Evolutionary conservation across 1,139 yeast genomes (phyloP), one percentile per base, ranked within the genome.

Genomic region (Sugiyamaella sp.): DNA sequence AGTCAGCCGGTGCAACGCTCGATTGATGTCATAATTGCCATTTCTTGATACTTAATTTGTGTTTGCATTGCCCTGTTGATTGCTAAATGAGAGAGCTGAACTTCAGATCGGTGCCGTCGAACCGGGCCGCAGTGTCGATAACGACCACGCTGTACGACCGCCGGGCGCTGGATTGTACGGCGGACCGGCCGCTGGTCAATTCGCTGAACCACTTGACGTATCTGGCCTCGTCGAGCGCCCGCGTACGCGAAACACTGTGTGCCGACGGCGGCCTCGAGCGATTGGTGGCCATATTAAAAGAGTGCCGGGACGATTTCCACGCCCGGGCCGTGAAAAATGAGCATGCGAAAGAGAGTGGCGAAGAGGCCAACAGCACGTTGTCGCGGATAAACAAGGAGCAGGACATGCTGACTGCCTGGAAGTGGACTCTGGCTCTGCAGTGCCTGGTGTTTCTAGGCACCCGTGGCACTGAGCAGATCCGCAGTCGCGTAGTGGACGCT

Each of bases 391-490:
- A 49, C 4, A 50, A 43, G 14, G 56, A 53, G 27, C 51, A 66
- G 48, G 66, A 79, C 57, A 78, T 85, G 21, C 73, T 88, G 55
- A 79, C 84, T 16, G 93, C 96, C 0, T 91, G 97, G 97, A 93
- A 91, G 72, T 93, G 99, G 99, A 89, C 96, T 4, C 74, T 93
- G 56, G 89, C 97, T 0, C 84, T 93, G 66, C 98, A 93, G 71
- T 90, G 97, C 66, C 74, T 93, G 57, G 96, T 91, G 0, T 79
- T 90, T 57, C 82, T 93, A 24, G 97, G 97, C 14, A 91, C 97
- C 1, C 78, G 98, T 62, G 99, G 99, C 27, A 84, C 95, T 1
- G 97, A 91, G 69, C 76, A 77, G 54, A 88, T 90, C 49, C 77
- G 99, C 47, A 84, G 86, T 62, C 83, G 93, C 62, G 89, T 93